phyloP scores from a whole-genome alignment of 805 yeast genomes.

The Candida taoyuanica region DNA sequence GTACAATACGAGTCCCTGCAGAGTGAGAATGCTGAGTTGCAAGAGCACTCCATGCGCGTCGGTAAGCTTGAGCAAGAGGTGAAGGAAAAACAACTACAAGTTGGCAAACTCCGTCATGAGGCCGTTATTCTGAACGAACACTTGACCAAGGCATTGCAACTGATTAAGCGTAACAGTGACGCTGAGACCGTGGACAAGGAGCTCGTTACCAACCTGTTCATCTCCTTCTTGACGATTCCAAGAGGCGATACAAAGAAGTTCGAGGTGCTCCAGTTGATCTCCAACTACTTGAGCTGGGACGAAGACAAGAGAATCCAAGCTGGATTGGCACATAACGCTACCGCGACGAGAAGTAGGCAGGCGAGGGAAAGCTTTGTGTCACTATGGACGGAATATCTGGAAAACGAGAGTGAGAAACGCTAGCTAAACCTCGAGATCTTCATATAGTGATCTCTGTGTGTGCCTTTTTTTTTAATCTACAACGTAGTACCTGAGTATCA shows the following conservation, averaged over 20 bases:
- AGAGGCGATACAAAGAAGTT: slow-evolving; percentile 93
- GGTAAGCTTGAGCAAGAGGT: slow-evolving; percentile 46
- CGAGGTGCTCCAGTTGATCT: slow-evolving; percentile 81
- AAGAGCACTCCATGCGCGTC: slow-evolving; percentile 21
- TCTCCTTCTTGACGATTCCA: slow-evolving; percentile 82
- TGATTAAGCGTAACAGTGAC: slow-evolving; percentile 73
- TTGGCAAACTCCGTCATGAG: slow-evolving; percentile 92
- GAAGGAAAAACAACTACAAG: slow-evolving; percentile 66
- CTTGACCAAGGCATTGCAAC: slow-evolving; percentile 82
- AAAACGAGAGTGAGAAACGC: slow-evolving; percentile 52
- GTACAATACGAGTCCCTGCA: slow-evolving; percentile 24
- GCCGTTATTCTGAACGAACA: slow-evolving; percentile 92
- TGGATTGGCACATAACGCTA: slow-evolving; percentile 48
- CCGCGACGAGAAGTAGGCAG: slow-evolving; percentile 18
- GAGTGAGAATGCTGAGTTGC: slow-evolving; percentile 22
- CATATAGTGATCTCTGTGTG: background rate
- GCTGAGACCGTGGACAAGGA: slow-evolving; percentile 83
- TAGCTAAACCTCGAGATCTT: background rate
- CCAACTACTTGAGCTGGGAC: slow-evolving; percentile 86
- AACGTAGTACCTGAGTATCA: too few relatives aligned
- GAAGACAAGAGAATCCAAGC: slow-evolving; percentile 73
- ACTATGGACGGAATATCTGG: slow-evolving; percentile 75
- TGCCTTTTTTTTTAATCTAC: background rate
- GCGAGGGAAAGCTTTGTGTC: slow-evolving; percentile 54
- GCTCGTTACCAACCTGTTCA: slow-evolving; percentile 76